These are phyloP conservation scores for Candida loeiensis DNA, from an alignment of 805 yeast genomes.

Conservation along the genomic window DNA sequence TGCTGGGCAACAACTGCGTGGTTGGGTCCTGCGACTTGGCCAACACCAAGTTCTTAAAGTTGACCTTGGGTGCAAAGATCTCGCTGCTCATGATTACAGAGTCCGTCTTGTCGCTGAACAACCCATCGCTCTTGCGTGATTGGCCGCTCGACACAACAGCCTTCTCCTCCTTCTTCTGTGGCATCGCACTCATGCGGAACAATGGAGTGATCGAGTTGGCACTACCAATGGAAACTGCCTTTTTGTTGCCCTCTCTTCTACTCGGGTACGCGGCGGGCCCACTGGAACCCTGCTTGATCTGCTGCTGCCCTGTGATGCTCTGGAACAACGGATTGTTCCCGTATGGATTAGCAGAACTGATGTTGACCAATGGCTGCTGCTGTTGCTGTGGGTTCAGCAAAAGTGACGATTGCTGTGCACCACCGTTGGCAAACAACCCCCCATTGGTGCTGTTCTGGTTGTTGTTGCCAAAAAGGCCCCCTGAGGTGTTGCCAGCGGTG, in stretches of 20 bases:
- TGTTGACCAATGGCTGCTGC: slow-evolving; percentile 26
- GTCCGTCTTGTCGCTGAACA: slow-evolving; percentile 51
- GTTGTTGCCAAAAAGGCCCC: slow-evolving; percentile 22
- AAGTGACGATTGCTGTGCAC: slow-evolving; percentile 14
- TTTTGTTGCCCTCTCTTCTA: slow-evolving; percentile 34
- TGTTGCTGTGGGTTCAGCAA: slow-evolving; percentile 17
- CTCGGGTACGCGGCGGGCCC: slow-evolving; percentile 24
- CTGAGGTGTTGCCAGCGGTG: slow-evolving; percentile 14
- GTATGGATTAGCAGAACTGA: slow-evolving; percentile 57
- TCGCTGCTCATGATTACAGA: slow-evolving; percentile 67
- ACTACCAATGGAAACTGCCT: slow-evolving; percentile 52
- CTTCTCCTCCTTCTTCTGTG: slow-evolving; percentile 8
- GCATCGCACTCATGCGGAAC: slow-evolving; percentile 25
- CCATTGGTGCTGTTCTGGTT: slow-evolving; percentile 9
- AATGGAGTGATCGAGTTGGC: slow-evolving; percentile 64
- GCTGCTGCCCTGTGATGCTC: slow-evolving; percentile 35
- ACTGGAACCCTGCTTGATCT: slow-evolving; percentile 28
- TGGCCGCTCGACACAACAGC: background rate
- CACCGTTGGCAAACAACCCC: slow-evolving; percentile 10
- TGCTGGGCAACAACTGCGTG: slow-evolving; percentile 8
- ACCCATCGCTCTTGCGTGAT: slow-evolving; percentile 11
- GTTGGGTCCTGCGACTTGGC: slow-evolving; percentile 34
- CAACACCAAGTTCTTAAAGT: slow-evolving; percentile 52
- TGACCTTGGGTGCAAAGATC: slow-evolving; percentile 61
- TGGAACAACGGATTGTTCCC: slow-evolving; percentile 72